Evolutionary conservation across 208 protist genomes (phyloP), one percentile per base, ranked within the genome.

Genomic region (Acanthamoeba healyi): DNA sequence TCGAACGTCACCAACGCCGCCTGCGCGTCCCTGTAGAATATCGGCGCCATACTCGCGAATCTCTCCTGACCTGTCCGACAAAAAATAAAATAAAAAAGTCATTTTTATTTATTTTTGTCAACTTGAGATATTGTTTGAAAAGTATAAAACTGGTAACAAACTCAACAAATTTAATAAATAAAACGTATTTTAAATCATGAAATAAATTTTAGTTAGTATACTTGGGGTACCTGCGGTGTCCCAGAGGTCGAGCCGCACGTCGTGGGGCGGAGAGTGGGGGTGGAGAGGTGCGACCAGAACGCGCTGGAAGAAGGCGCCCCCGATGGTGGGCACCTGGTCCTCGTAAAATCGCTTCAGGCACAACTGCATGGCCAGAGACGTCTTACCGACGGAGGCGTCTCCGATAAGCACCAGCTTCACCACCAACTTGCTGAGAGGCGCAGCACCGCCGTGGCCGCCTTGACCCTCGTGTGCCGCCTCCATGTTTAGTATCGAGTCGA

Each of bases 41-140:
- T 81, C 17, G 70, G 9, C 0, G 38, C 40, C 70, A 81, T 81
- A 26, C 70, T 81, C 6, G 19, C 26, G 22, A 81, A 81, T 38
- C 70, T 34, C 40, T 81, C 70, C 70, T 81, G 70, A 32, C 70
- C 70, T 81, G 29, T n/a, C n/a, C n/a, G n/a, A n/a, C n/a, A n/a
- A n/a, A n/a, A n/a, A n/a, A n/a, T n/a, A n/a, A n/a, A n/a, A n/a
- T 36, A 67, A 9, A 77, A 42, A 24, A 10, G 0, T 0, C 63
- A 36, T 70, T 36, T 70, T 0, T 36, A n/a, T n/a, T 36, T 70
- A 70, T 70, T 36, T n/a, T n/a, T 70, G 7, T 70, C 24, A 9
- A 34, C 4, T 67, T 19, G 6, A 4, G 9, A 67, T 67, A 67
- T 67, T 36, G 22, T 70, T 7, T 70, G 1, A n/a, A n/a, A n/a